Base-by-base conservation (phyloP, 148 eudicot genomes). In the Rhododendron griersonianum region DNA sequence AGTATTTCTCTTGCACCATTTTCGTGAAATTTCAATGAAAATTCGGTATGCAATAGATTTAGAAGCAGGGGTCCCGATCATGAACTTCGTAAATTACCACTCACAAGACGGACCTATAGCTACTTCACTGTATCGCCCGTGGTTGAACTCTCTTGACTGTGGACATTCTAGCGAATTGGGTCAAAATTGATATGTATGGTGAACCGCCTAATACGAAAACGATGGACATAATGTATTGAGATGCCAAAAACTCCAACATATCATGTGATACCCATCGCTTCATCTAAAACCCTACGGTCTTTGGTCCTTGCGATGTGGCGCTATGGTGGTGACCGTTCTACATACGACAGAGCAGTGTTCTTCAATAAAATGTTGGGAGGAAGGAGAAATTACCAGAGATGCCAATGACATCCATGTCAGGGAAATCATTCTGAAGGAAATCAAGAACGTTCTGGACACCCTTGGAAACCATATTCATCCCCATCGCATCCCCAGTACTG, bases 401-500 rank as follows among this genome's bases (percentile, higher is more conserved):
- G 83, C 92, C 92, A 25, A 91, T 91, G 79, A 91, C 89, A 76
- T 91, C 92, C 92, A 91, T 89, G 80, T 91, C 92, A 21, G 90
- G 86, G 80, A 91, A 91, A 86, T 89, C 92, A 48, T 10, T 78
- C 35, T 59, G 87, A 57, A 91, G 91, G 85, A 87, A 91, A 81
- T 89, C 91, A 30, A 91, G 85, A 45, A 91, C 92, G 53, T 91
- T 89, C 75, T 91, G 92, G 73, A 90, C 92, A 30, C 92, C 92
- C 59, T 90, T 90, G 44, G 92, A 90, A 37, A 90, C 84, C 92
- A 90, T 90, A 81, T 90, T 90, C 92, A 90, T 90, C 83, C 92
- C 92, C 92, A 90, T 90, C 4, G 92, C 92, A 75, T 91, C 92
- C 35, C 92, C 92, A 1, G 92, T 91, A 80, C 88, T 86, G 87